A percentile compares a stretch with the other conserved stretches of the same genome.
Conservation (phyloP, 2,329 filamentous ascomycete genomes). For the Nothopassalora personata region DNA sequence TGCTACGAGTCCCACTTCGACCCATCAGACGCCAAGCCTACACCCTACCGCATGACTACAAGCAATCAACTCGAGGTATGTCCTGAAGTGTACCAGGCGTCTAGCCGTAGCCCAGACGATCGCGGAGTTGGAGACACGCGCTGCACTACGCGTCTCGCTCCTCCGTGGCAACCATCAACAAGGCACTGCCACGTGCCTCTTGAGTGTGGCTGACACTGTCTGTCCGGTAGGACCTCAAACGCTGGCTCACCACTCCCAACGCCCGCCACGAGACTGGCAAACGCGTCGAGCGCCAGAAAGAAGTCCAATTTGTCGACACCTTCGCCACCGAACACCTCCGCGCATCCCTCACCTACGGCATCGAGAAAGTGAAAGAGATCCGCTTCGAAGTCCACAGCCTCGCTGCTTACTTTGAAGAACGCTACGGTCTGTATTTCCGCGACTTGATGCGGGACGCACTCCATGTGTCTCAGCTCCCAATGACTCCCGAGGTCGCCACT, state of each 20-base stretch:
- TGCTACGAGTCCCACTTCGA: neutral
- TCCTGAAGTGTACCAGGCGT: no score
- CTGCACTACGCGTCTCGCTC: no score
- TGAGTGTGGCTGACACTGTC: no score
- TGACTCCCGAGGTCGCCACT: neutral
- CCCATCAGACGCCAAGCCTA: neutral
- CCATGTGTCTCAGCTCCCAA: neutral
- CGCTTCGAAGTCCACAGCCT: neutral
- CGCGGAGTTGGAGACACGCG: no score
- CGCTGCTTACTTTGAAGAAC: neutral
- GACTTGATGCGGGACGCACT: neutral
- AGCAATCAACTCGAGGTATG: neutral
- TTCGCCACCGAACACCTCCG: neutral
- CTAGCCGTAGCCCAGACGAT: no score
- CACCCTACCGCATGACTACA: neutral
- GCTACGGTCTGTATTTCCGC: neutral
- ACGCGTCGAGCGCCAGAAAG: neutral
- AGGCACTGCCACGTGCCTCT: no score
- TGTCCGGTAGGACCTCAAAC: neutral
- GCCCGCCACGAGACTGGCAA: neutral
- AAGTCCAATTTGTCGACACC: neutral
- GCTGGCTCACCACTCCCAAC: conserved; percentile 1
- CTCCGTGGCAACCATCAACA: no score
- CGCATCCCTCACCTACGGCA: neutral
- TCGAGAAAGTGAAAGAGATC: neutral